Base-by-base conservation (phyloP, 2,329 filamentous ascomycete genomes). In the Emmonsia crescens region DNA sequence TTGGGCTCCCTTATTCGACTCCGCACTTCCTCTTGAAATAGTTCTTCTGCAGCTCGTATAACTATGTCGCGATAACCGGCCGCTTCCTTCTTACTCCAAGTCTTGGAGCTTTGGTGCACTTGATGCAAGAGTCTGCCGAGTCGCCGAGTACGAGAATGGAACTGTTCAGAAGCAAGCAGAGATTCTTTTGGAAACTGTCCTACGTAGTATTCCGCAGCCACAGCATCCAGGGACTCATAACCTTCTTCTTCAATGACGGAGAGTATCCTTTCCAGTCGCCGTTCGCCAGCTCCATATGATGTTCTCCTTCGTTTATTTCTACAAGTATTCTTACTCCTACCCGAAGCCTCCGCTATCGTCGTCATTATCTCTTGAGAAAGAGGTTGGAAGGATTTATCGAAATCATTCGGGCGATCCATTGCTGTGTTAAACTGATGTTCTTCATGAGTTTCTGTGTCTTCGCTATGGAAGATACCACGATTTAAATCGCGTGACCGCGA, bases 161-260 rank as follows among this genome's bases (percentile, higher is more conserved):
- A 60, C 21, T 55, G 59, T 12, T 51, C 59, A 38, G 36, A 54
- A 10, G 36, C 48, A 42, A 60, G 46, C 1, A 60, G 51, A 19
- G 59, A 40, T 2, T 60, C 36, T 54, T 60, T 54, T n/a, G 31
- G 46, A 42, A 60, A 54, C 14, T 27, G 33, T n/a, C 27, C 29
- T 16, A 31, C 33, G 24, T 60, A 60, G 33, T 60, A 55, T 38
- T 52, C 48, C 14, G 36, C 46, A 10, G 14, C 59, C 24, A 42
- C 21, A 4, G 48, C 59, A 54, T 60, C 59, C 21, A 60, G 36
- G 10, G 31, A 51, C 19, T 52, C 58, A 51, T 51, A 60, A 6
- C 58, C 58, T 27, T 21, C 29, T 38, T 40, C 58, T 40, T 60
- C 58, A 9, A 40, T 52, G 16, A 31, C 44, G 1, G 29, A 49